Percentiles rank a stretch among this genome's conserved stretches.
These are phyloP conservation scores for Caloboletus firmus DNA, from an alignment of 1,284 basidiomycete species.

Conservation along the genomic window DNA sequence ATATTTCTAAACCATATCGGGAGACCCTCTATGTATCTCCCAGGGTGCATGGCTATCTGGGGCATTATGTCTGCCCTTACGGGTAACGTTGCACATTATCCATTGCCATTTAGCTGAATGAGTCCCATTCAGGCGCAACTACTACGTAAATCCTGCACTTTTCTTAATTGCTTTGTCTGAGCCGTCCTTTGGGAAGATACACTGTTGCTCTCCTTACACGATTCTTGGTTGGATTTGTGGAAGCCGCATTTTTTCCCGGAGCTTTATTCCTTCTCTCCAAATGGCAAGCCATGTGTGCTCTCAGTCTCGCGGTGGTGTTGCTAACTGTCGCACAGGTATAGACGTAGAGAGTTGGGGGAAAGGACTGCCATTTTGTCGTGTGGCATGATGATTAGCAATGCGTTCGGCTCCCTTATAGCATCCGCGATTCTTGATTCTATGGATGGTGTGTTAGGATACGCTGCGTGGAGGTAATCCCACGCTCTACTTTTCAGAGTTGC, in stretches of 20 bases:
- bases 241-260: slow-evolving; percentile 80
- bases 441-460: slow-evolving; percentile 68
- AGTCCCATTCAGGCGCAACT: slow-evolving; percentile 10
- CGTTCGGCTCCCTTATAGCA: slow-evolving; percentile 78
- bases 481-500: background rate
- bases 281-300: slow-evolving; percentile 42
- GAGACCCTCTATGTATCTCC: slow-evolving; percentile 74
- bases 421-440: slow-evolving; percentile 71
- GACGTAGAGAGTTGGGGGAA: slow-evolving; percentile 63
- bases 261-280: slow-evolving; percentile 45
- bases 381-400: slow-evolving; percentile 78
- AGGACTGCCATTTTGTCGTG: slow-evolving; percentile 74
- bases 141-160: slow-evolving; percentile 21
- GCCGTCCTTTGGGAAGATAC: slow-evolving; percentile 47
- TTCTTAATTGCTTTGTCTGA: slow-evolving; percentile 12
- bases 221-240: slow-evolving; percentile 68
- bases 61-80: slow-evolving; percentile 65
- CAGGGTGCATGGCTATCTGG: slow-evolving; percentile 72
- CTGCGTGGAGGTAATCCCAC: slow-evolving; percentile 63
- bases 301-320: background rate
- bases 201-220: slow-evolving; percentile 66
- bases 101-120: background rate
- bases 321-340: slow-evolving; percentile 44
- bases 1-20: slow-evolving; percentile 73
- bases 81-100: slow-evolving; percentile 36